phyloP scores from a whole-genome alignment of 495 filamentous ascomycete genomes.

The Pyrenula aspistea region DNA sequence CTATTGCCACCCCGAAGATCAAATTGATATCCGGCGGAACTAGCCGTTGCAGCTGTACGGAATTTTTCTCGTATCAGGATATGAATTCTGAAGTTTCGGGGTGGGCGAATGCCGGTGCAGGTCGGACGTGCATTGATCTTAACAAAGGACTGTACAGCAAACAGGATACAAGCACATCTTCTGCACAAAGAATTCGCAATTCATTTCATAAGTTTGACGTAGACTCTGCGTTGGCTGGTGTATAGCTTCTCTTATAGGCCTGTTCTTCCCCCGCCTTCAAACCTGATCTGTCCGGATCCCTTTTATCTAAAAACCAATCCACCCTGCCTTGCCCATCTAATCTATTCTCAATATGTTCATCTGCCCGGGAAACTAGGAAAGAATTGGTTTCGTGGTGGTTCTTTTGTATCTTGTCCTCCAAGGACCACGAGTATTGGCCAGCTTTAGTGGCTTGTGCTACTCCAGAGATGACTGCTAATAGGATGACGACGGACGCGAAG shows the following conservation, averaged over 20 bases:
- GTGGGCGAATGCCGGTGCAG: too few relatives aligned
- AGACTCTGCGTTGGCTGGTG: not conserved
- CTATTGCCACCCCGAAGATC: too few relatives aligned
- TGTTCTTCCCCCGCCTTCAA: slow-evolving; percentile 28
- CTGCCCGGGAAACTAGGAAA: slow-evolving; percentile 45
- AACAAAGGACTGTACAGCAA: too few relatives aligned
- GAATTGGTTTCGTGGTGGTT: slow-evolving; percentile 50
- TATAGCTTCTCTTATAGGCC: slow-evolving; percentile 16
- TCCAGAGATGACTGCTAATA: slow-evolving; percentile 53
- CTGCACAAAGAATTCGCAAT: too few relatives aligned
- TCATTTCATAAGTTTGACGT: too few relatives aligned
- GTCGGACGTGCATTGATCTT: too few relatives aligned
- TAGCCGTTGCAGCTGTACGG: too few relatives aligned
- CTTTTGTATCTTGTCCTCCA: slow-evolving; percentile 50
- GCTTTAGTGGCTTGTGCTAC: slow-evolving; percentile 58
- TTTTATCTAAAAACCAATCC: slow-evolving; percentile 56
- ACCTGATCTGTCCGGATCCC: slow-evolving; percentile 42
- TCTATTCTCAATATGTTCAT: slow-evolving; percentile 28
- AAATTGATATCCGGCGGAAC: too few relatives aligned
- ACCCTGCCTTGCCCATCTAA: slow-evolving; percentile 52
- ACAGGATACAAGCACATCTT: too few relatives aligned
- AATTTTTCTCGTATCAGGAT: too few relatives aligned
- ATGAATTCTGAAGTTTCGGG: too few relatives aligned
- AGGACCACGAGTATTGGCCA: slow-evolving; percentile 35
- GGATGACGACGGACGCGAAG: slow-evolving; percentile 57